These are phyloP conservation scores for Piper longum DNA, from an alignment of 164 flowering plant genomes.

Conservation along the genomic window DNA sequence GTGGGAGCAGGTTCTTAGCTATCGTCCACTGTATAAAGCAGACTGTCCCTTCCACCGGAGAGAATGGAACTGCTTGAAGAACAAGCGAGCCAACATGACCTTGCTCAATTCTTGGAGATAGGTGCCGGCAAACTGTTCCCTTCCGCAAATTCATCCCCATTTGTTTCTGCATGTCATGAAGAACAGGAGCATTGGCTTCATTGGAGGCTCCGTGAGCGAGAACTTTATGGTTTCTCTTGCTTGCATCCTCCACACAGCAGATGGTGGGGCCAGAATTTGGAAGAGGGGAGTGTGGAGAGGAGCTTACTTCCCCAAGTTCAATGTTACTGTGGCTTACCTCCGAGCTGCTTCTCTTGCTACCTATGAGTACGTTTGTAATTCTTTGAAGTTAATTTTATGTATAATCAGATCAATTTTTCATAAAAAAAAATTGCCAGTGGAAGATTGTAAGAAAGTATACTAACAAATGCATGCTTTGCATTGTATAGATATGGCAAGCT, in stretches of 20 bases:
- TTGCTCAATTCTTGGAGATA: slow-evolving; percentile 12
- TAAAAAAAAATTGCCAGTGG: slow-evolving; percentile 17
- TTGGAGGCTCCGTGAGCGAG: slow-evolving; percentile 92
- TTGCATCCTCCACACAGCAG: slow-evolving; percentile 54
- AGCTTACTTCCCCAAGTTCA: too few species aligned
- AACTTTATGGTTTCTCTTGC: slow-evolving; percentile 63
- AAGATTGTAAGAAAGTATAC: slow-evolving; percentile 44
- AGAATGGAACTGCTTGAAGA: too few species aligned
- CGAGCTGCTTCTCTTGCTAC: too few species aligned
- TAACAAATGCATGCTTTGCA: slow-evolving; percentile 7
- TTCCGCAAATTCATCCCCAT: slow-evolving; percentile 37
- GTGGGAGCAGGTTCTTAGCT: too few species aligned
- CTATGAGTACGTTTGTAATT: too few species aligned
- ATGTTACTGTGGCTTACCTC: too few species aligned
- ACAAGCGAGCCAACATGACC: too few species aligned
- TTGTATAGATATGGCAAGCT: too few species aligned
- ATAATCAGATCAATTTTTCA: too few species aligned
- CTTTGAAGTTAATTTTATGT: slow-evolving; percentile 68
- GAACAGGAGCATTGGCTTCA: slow-evolving; percentile 64
- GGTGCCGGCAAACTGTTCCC: slow-evolving; percentile 49
- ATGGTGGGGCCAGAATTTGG: slow-evolving; percentile 25
- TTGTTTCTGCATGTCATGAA: slow-evolving; percentile 51
- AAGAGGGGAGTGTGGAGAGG: too few species aligned
- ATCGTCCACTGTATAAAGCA: too few species aligned
- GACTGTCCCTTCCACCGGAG: too few species aligned